phyloP scores from a whole-genome alignment of 495 filamentous ascomycete genomes.

The Penicillium subrubescens region DNA sequence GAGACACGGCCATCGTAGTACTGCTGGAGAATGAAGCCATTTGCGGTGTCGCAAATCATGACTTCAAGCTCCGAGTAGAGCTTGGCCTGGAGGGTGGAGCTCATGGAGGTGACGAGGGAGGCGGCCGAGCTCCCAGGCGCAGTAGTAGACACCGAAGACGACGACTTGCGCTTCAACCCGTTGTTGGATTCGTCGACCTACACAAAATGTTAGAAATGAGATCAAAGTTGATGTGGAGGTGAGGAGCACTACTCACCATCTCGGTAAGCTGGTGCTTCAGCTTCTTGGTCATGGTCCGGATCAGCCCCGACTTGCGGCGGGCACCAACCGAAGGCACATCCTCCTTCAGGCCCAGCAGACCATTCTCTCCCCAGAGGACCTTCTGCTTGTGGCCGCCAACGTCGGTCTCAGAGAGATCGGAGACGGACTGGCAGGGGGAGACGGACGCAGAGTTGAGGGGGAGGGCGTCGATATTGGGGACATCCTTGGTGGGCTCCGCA shows the following conservation, averaged over 20 bases:
- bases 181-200: neutral
- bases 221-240: neutral
- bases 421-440: neutral
- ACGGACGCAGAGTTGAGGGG: neutral
- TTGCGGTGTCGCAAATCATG: slow-evolving; percentile 55
- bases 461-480: neutral
- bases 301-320: neutral
- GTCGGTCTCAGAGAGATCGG: neutral
- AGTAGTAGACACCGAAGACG: neutral
- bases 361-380: slow-evolving; percentile 1
- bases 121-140: neutral
- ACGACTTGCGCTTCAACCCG: neutral
- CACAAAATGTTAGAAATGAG: neutral
- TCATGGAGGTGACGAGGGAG: slow-evolving; percentile 46
- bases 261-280: slow-evolving; percentile 3
- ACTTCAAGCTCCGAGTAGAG: slow-evolving; percentile 58
- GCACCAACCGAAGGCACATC: neutral
- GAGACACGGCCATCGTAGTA: slow-evolving; percentile 49
- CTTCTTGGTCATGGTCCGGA: slow-evolving; percentile 2
- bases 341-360: neutral
- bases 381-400: neutral
- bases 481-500: neutral
- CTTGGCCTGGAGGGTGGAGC: slow-evolving; percentile 47
- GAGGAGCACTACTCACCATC: neutral
- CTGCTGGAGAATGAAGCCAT: slow-evolving; percentile 50